Percentiles rank a stretch among this genome's conserved stretches.
These are phyloP conservation scores for Euphrasia confusa DNA, from an alignment of 257 asterid species.

Conservation along the genomic window DNA sequence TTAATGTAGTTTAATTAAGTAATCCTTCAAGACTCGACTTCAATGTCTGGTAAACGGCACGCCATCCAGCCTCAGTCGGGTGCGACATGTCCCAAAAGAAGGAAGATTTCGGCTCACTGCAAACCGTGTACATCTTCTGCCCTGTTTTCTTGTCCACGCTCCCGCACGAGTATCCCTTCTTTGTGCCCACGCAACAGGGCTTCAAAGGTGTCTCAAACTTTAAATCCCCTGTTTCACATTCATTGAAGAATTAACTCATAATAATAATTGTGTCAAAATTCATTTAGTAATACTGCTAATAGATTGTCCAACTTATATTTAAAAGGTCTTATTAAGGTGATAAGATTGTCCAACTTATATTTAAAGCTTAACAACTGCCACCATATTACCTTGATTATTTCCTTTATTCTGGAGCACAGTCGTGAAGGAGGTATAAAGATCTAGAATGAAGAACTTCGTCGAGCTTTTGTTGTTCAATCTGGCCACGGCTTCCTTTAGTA, in stretches of 20 bases:
- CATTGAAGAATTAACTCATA: neutral
- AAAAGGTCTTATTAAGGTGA: too few relatives aligned
- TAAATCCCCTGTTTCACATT: constrained; percentile 35
- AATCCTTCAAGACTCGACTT: constrained; percentile 39
- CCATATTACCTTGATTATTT: too few relatives aligned
- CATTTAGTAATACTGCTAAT: too few relatives aligned
- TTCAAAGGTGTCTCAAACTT: constrained; percentile 59
- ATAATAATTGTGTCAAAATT: too few relatives aligned
- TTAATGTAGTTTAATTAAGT: constrained; percentile 18
- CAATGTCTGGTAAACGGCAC: constrained; percentile 43
- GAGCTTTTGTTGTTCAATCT: constrained; percentile 39
- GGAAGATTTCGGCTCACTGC: constrained; percentile 48
- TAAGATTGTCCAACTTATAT: too few relatives aligned
- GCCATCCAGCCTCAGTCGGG: constrained; percentile 92
- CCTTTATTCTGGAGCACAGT: constrained; percentile 36
- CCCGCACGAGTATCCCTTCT: constrained; percentile 45
- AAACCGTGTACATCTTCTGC: constrained; percentile 51
- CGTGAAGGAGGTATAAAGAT: constrained; percentile 57
- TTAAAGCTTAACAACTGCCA: too few relatives aligned
- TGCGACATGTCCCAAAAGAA: constrained; percentile 85
- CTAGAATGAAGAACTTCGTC: constrained; percentile 40
- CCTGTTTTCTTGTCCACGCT: constrained; percentile 43
- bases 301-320: too few relatives aligned
- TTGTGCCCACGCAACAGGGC: constrained; percentile 71
- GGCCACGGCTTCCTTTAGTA: constrained; percentile 45